phyloP scores from a whole-genome alignment of 164 flowering plant genomes.

The Kingdonia uniflora region DNA sequence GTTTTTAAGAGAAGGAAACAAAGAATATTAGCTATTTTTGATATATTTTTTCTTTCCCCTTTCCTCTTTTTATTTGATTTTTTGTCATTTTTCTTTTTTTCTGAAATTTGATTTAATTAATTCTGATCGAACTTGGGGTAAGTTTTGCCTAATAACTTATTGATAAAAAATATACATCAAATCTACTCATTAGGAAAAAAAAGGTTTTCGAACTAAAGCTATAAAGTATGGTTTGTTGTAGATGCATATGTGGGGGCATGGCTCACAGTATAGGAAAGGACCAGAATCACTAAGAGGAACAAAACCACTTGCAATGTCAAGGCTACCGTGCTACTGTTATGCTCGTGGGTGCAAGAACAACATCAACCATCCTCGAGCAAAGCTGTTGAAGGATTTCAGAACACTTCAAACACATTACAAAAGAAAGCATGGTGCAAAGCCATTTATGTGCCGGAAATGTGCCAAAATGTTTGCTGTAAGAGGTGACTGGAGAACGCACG shows the following conservation, averaged over 20 bases:
- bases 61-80: no score
- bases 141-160: no score
- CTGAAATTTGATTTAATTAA: no score
- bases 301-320: constrained; percentile 67
- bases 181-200: no score
- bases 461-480: constrained; percentile 57
- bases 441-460: constrained; percentile 60
- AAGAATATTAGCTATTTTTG: no score
- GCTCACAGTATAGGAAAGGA: constrained; percentile 67
- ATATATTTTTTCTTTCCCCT: no score
- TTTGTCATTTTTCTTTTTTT: no score
- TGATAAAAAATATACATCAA: no score
- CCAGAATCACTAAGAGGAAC: constrained; percentile 71
- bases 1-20: no score
- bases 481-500: constrained; percentile 83
- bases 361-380: constrained; percentile 69
- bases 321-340: constrained; percentile 76
- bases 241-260: constrained; percentile 97
- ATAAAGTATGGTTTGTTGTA: no score
- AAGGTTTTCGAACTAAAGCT: no score
- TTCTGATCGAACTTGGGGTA: no score
- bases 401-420: constrained; percentile 83
- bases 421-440: constrained; percentile 65
- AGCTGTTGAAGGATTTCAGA: constrained; percentile 66
- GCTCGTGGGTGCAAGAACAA: constrained; percentile 78